Conservation (phyloP, 1,284 basidiomycete genomes). For the Agroathelia rolfsii region DNA sequence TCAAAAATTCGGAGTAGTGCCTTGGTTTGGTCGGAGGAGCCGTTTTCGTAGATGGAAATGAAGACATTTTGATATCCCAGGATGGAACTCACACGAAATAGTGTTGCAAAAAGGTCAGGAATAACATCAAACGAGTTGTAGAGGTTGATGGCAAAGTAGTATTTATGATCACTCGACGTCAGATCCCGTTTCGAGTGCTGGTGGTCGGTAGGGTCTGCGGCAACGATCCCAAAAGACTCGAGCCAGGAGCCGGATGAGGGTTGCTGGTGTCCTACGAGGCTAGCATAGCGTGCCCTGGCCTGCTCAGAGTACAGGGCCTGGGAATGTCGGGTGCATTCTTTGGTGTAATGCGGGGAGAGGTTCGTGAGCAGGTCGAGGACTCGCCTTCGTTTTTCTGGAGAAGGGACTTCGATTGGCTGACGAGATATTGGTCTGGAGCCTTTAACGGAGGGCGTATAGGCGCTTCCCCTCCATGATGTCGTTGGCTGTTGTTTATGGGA, state of each 20-base stretch:
- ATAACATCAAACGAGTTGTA: conserved; percentile 98
- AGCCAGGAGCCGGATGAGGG: conserved; percentile 56
- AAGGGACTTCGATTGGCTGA: conserved; percentile 59
- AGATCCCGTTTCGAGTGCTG: conserved; percentile 31
- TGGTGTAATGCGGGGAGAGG: conserved; percentile 82
- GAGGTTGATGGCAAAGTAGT: conserved; percentile 96
- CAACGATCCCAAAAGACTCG: conserved; percentile 36
- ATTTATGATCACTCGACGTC: conserved; percentile 71
- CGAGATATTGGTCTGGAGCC: conserved; percentile 38
- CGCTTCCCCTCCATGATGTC: conserved; percentile 43
- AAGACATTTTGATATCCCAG: conserved; percentile 94
- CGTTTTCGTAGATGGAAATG: conserved; percentile 97
- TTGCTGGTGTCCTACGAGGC: conserved; percentile 70
- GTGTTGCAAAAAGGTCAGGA: conserved; percentile 90
- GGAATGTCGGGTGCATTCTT: conserved; percentile 76
- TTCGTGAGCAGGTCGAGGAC: conserved; percentile 81
- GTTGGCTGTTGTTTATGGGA: conserved; percentile 20
- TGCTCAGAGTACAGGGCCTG: conserved; percentile 81
- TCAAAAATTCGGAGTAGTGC: conserved; percentile 89
- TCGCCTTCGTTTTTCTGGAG: conserved; percentile 70
- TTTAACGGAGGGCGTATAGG: conserved; percentile 34
- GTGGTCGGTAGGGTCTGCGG: conserved; percentile 31
- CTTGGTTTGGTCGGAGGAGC: conserved; percentile 92
- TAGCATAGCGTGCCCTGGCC: conserved; percentile 72
- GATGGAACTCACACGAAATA: conserved; percentile 83